phyloP scores from a whole-genome alignment of 768 basidiomycete genomes.

The Rhodotorula toruloides region DNA sequence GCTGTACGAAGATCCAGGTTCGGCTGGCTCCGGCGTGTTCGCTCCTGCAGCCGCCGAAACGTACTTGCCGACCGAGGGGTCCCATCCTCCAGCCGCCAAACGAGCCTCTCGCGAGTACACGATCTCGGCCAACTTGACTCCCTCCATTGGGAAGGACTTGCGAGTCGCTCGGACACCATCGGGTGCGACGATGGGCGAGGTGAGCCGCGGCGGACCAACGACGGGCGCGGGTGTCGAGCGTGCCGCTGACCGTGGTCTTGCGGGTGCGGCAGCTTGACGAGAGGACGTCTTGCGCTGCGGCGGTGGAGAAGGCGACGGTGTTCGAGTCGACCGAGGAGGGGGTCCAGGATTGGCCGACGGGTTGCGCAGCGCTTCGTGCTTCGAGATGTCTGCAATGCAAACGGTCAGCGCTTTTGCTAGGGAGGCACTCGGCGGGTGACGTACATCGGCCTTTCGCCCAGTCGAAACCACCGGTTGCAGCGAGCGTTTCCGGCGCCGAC shows the following conservation, averaged over 20 bases:
- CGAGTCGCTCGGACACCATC: too few relatives aligned
- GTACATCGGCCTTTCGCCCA: slow-evolving; percentile 22
- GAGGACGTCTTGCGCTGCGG: not conserved
- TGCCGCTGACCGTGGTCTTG: too few relatives aligned
- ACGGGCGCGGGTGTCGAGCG: too few relatives aligned
- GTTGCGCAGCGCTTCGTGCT: slow-evolving; percentile 10
- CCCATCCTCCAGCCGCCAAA: too few relatives aligned
- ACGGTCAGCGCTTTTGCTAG: too few relatives aligned
- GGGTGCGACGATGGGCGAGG: too few relatives aligned
- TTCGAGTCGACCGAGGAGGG: too few relatives aligned
- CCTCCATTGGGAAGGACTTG: too few relatives aligned
- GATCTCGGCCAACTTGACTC: too few relatives aligned
- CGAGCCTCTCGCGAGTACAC: not conserved
- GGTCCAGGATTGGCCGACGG: slow-evolving; percentile 24
- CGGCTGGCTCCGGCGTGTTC: not conserved
- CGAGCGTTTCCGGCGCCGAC: slow-evolving; percentile 25
- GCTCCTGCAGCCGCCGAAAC: not conserved
- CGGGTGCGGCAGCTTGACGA: not conserved
- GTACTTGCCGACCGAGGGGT: not conserved
- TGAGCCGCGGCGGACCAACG: too few relatives aligned
- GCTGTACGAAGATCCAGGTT: not conserved
- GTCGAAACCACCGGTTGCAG: slow-evolving; percentile 21
- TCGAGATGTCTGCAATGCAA: slow-evolving; percentile 11
- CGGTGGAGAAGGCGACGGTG: slow-evolving; percentile 1
- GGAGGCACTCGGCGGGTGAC: not conserved